Evolutionary conservation across 352 stramenopile genomes (phyloP).

Genomic region (Phytophthora litchii): DNA sequence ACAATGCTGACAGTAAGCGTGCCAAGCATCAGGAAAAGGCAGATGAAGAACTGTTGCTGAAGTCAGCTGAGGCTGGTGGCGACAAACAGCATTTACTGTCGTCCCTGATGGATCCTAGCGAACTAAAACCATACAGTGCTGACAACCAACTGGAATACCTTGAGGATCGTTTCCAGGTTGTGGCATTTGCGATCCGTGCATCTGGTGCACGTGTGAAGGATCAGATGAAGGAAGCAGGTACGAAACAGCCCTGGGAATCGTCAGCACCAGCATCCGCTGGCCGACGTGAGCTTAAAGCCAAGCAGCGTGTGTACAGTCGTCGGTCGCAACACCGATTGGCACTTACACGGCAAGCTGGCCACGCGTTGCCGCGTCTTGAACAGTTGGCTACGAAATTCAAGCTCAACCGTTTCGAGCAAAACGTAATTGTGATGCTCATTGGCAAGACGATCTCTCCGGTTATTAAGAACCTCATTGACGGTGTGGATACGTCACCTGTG

Average conservation of each 20-base stretch:
- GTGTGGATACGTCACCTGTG: constrained; percentile 82
- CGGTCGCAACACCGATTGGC: constrained; percentile 66
- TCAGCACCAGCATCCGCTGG: constrained; percentile 67
- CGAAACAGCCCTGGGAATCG: constrained; percentile 81
- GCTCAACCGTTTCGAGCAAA: constrained; percentile 88
- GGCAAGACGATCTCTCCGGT: constrained; percentile 90
- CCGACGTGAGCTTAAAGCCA: constrained; percentile 83
- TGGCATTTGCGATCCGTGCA: constrained; percentile 86
- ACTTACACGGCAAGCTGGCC: constrained; percentile 65
- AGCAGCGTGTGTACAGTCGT: constrained; percentile 82
- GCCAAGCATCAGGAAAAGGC: constrained; percentile 26
- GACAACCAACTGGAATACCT: constrained; percentile 90
- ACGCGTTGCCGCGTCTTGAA: constrained; percentile 72
- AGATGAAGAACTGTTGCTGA: constrained; percentile 36
- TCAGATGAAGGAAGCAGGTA: constrained; percentile 90
- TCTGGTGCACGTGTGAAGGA: constrained; percentile 87
- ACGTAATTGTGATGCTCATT: constrained; percentile 91
- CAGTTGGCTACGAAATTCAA: constrained; percentile 81
- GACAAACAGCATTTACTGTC: constrained; percentile 43
- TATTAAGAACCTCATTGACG: constrained; percentile 89
- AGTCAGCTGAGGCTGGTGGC: constrained; percentile 17
- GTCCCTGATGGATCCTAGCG: constrained; percentile 52
- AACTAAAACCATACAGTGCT: constrained; percentile 84
- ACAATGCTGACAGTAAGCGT: constrained; percentile 48
- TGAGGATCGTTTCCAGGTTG: constrained; percentile 87